phyloP scores from a whole-genome alignment of 2,329 filamentous ascomycete genomes.

The Massarina eburnea region DNA sequence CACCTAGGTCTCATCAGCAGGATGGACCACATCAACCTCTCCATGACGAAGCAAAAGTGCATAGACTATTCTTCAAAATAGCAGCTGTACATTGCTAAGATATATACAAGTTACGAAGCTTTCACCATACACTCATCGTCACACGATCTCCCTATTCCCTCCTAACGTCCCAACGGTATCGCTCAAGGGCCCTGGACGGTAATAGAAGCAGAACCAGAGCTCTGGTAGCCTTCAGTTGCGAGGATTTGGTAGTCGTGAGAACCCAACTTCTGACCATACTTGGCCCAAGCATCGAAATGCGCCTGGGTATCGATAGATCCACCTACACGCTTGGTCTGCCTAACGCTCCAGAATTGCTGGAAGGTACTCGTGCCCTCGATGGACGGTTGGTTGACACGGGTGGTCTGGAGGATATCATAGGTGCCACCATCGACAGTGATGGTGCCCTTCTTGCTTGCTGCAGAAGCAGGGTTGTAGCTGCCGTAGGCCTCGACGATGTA shows the following conservation, averaged over 20 bases:
- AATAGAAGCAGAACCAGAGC: conserved; percentile 52
- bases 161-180: background rate
- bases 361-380: conserved; percentile 59
- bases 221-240: conserved; percentile 57
- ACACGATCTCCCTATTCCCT: background rate
- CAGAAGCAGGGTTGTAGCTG: conserved; percentile 53
- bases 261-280: conserved; percentile 53
- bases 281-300: conserved; percentile 58
- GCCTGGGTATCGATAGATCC: conserved; percentile 54
- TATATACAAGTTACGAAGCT: background rate
- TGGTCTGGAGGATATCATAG: conserved; percentile 56
- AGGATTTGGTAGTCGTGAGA: conserved; percentile 57
- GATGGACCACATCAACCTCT: too few species aligned
- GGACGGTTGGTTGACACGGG: conserved; percentile 54
- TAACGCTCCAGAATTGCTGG: conserved; percentile 58
- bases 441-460: conserved; percentile 52
- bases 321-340: conserved; percentile 51
- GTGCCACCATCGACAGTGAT: conserved; percentile 55
- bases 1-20: too few species aligned
- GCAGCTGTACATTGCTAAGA: background rate
- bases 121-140: background rate
- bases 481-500: conserved; percentile 60
- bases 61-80: too few species aligned
- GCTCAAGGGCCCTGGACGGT: conserved; percentile 38
- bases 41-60: too few species aligned